Percentiles rank a stretch among this genome's conserved stretches.
phyloP scores from a whole-genome alignment of 192 early-diverging fungal genomes.

The Mortierella hygrophila region DNA sequence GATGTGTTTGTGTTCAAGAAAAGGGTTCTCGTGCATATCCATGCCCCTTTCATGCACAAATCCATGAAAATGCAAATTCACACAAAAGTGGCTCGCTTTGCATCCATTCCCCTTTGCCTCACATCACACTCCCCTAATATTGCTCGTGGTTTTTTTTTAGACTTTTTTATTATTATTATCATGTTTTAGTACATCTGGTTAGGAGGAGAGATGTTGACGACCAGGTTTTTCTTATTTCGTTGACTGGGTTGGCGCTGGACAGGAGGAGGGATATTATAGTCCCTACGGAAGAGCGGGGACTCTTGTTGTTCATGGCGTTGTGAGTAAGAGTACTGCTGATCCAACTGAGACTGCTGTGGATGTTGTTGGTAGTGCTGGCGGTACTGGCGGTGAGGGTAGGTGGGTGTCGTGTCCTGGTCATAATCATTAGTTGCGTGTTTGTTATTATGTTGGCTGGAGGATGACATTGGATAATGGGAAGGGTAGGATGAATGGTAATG shows the following conservation, averaged over 20 bases:
- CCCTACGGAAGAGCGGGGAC: not conserved
- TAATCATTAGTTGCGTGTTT: not conserved
- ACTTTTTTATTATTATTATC: not conserved
- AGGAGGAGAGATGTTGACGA: constrained; percentile 23
- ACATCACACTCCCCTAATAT: too few relatives aligned
- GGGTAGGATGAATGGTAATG: not conserved
- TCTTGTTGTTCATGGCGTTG: not conserved
- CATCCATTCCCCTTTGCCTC: too few relatives aligned
- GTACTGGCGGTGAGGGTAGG: not conserved
- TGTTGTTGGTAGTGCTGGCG: not conserved
- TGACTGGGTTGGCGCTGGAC: constrained; percentile 43
- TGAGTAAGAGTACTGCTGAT: not conserved
- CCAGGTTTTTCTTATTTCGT: constrained; percentile 48
- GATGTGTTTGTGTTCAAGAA: not conserved
- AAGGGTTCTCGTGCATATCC: not conserved
- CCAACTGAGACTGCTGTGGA: not conserved
- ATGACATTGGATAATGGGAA: not conserved
- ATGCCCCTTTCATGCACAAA: not conserved
- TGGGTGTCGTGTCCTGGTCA: constrained; percentile 12
- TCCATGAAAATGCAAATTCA: not conserved
- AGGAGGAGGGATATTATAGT: not conserved
- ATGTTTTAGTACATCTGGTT: not conserved
- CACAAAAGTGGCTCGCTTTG: too few relatives aligned
- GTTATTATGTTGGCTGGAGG: not conserved
- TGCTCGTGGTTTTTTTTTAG: not conserved